Percentiles rank a stretch among this genome's conserved stretches.
These are phyloP conservation scores for Hypoxylon rubiginosum DNA, from an alignment of 2,329 filamentous ascomycete species.

Conservation along the genomic window DNA sequence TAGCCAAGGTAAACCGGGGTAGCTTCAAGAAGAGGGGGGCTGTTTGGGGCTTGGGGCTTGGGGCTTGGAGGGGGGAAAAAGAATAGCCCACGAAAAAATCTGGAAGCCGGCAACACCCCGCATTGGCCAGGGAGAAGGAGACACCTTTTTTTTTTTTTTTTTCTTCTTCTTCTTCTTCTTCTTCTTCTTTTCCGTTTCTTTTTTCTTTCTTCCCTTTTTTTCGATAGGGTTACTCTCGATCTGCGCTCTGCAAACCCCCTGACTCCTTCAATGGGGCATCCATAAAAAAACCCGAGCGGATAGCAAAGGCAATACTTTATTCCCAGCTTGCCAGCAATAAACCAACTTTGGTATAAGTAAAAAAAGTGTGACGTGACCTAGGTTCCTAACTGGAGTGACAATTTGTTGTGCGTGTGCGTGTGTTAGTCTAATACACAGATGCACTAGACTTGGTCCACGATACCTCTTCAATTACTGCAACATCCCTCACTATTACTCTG, in stretches of 20 bases:
- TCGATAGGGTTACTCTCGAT: no score
- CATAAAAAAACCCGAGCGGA: constrained; percentile 26
- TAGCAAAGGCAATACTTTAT: constrained; percentile 9
- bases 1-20: constrained; percentile 1
- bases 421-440: background rate
- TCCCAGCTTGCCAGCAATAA: background rate
- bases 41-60: no score
- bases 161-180: no score
- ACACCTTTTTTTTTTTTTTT: no score
- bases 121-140: constrained; percentile 27
- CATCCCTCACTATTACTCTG: background rate
- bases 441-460: background rate
- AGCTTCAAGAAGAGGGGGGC: background rate
- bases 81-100: constrained; percentile 4
- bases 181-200: no score
- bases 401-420: no score
- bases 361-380: constrained; percentile 4
- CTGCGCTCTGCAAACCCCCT: background rate
- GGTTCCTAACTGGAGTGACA: constrained; percentile 2
- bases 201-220: no score
- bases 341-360: constrained; percentile 21
- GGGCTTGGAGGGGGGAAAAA: background rate
- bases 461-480: no score
- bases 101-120: constrained; percentile 32
- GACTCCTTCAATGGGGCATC: background rate